Evolutionary conservation across 2,329 filamentous ascomycete genomes (phyloP).

Genomic region (Neurospora crassa): DNA sequence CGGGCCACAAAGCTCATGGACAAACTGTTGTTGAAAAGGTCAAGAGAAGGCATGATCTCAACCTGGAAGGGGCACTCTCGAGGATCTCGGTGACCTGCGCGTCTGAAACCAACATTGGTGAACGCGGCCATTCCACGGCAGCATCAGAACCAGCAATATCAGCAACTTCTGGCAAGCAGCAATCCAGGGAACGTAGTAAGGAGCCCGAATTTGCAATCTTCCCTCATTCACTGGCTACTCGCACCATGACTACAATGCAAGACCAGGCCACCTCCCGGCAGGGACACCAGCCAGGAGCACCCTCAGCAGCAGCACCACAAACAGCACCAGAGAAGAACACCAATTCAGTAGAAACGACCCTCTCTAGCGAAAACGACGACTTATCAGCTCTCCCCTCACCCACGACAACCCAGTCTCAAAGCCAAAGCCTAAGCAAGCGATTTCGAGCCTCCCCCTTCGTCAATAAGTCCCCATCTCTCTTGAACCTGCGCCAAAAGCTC

Average conservation of each 20-base stretch:
- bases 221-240: neutral
- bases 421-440: neutral
- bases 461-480: neutral
- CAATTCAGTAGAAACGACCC: neutral
- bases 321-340: neutral
- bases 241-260: neutral
- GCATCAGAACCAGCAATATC: neutral
- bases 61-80: neutral
- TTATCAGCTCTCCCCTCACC: neutral
- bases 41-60: neutral
- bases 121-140: neutral
- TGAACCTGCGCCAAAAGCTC: neutral
- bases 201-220: neutral
- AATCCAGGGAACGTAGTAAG: neutral
- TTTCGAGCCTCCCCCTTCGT: neutral
- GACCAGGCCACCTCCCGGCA: neutral
- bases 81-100: neutral
- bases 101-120: neutral
- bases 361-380: neutral
- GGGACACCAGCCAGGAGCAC: neutral
- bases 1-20: neutral
- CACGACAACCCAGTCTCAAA: neutral
- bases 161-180: neutral
- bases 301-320: too few species aligned
- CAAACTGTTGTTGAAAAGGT: neutral